Conservation (phyloP, 2,329 filamentous ascomycete genomes). For the Aureobasidium sp. region DNA sequence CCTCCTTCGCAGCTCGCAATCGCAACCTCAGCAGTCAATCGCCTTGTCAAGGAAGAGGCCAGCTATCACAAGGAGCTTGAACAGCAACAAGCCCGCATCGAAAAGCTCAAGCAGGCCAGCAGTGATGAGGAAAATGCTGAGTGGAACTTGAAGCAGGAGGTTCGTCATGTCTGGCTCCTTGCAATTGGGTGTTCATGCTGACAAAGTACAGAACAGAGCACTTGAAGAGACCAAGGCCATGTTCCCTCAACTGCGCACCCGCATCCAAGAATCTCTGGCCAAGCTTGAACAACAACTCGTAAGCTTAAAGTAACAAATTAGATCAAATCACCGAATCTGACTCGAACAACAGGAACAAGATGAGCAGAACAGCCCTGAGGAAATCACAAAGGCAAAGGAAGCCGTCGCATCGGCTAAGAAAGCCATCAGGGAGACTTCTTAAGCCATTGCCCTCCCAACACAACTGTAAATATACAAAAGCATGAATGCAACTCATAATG, state of each 20-base stretch:
- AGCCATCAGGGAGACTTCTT: conserved; percentile 32
- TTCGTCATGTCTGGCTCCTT: conserved; percentile 35
- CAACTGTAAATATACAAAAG: conserved; percentile 6
- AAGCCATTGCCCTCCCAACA: background rate
- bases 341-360: conserved; percentile 31
- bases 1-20: conserved; percentile 70
- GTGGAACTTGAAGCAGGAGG: conserved; percentile 80
- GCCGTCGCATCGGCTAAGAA: conserved; percentile 35
- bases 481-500: background rate
- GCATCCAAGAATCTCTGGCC: conserved; percentile 63
- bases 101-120: conserved; percentile 51
- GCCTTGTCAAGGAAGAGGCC: conserved; percentile 83
- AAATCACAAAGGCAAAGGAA: conserved; percentile 40
- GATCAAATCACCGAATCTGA: conserved; percentile 14
- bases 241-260: conserved; percentile 62
- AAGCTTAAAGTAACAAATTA: conserved; percentile 17
- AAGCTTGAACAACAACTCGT: conserved; percentile 73
- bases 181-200: background rate
- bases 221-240: conserved; percentile 83
- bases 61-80: conserved; percentile 83
- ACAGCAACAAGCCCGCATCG: conserved; percentile 64
- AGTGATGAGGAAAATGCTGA: conserved; percentile 65
- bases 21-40: conserved; percentile 68
- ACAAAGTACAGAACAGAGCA: conserved; percentile 58
- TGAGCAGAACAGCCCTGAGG: conserved; percentile 33